phyloP scores from a whole-genome alignment of 2,329 filamentous ascomycete species.

The Lasiodiplodia hormozganensis region DNA sequence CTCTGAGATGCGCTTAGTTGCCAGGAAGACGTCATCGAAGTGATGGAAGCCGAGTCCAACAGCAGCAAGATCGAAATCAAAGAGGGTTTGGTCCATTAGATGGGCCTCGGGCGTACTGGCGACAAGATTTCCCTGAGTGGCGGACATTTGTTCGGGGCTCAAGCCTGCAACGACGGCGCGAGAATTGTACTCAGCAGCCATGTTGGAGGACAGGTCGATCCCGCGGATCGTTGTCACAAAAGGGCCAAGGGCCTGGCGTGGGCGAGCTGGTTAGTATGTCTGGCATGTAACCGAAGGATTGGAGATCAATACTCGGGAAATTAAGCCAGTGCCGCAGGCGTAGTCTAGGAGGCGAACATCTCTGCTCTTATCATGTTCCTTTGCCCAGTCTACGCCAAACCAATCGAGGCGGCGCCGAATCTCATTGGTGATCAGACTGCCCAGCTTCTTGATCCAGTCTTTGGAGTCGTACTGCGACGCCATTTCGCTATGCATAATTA shows the following conservation, averaged over 20 bases:
- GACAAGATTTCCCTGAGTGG: conserved; percentile 47
- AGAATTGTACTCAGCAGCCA: conserved; percentile 72
- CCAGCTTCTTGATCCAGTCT: conserved; percentile 59
- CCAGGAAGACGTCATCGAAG: conserved; percentile 65
- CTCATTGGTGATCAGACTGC: conserved; percentile 61
- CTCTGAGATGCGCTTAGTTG: conserved; percentile 64
- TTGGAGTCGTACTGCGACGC: conserved; percentile 64
- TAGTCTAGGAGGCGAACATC: conserved; percentile 71
- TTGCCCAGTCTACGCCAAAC: conserved; percentile 65
- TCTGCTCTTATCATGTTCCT: conserved; percentile 30
- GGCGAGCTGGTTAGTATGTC: background rate
- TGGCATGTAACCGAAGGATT: conserved; percentile 6
- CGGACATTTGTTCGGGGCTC: conserved; percentile 34
- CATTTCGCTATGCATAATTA: conserved; percentile 52
- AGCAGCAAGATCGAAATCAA: conserved; percentile 52
- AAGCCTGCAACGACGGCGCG: conserved; percentile 50
- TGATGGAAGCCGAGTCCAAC: conserved; percentile 56
- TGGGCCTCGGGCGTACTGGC: conserved; percentile 35
- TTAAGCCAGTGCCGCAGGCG: conserved; percentile 74
- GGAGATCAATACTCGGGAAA: conserved; percentile 63
- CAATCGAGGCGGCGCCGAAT: conserved; percentile 64
- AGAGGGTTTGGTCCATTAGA: conserved; percentile 41
- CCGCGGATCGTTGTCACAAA: conserved; percentile 69
- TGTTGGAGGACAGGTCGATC: conserved; percentile 73
- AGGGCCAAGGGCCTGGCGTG: conserved; percentile 63